These are phyloP conservation scores for Myrmaecium sp. DNA, from an alignment of 2,329 filamentous ascomycete species.

Conservation along the genomic window DNA sequence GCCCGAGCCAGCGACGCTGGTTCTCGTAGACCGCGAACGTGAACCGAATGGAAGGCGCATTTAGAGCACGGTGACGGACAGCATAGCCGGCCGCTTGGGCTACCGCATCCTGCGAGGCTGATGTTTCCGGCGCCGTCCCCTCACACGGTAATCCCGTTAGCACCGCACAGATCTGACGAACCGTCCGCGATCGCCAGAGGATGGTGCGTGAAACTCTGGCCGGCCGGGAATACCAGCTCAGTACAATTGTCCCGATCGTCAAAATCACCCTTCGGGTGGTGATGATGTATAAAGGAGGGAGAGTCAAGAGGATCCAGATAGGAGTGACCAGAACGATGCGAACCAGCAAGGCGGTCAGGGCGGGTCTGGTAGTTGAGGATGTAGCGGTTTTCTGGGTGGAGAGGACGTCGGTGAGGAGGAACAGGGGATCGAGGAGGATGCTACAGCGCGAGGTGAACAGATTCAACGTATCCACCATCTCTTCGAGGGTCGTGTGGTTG, in stretches of 20 bases:
- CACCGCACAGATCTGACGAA: constrained; percentile 51
- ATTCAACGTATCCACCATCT: constrained; percentile 88
- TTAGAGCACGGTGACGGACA: constrained; percentile 20
- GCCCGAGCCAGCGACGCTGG: constrained; percentile 81
- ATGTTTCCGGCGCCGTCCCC: constrained; percentile 17
- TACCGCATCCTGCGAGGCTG: constrained; percentile 29
- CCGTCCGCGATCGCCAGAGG: constrained; percentile 69
- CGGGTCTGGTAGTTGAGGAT: constrained; percentile 77
- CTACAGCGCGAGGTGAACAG: constrained; percentile 86
- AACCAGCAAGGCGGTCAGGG: constrained; percentile 76
- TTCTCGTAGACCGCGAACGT: constrained; percentile 97
- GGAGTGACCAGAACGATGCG: constrained; percentile 78
- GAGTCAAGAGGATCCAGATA: constrained; percentile 67
- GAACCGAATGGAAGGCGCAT: constrained; percentile 70
- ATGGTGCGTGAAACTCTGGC: constrained; percentile 72
- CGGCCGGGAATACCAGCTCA: constrained; percentile 86
- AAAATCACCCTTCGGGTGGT: constrained; percentile 73
- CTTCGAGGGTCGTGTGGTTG: constrained; percentile 87
- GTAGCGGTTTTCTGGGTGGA: constrained; percentile 82
- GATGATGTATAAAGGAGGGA: constrained; percentile 69
- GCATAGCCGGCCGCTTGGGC: constrained; percentile 29
- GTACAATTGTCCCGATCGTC: constrained; percentile 65
- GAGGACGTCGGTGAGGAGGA: constrained; percentile 81
- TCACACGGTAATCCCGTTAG: constrained; percentile 70
- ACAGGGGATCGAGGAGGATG: constrained; percentile 72